Evolutionary conservation across 306 rosid genomes (phyloP), one percentile per base, ranked within the genome.

Genomic region (Lathyrus sativus): DNA sequence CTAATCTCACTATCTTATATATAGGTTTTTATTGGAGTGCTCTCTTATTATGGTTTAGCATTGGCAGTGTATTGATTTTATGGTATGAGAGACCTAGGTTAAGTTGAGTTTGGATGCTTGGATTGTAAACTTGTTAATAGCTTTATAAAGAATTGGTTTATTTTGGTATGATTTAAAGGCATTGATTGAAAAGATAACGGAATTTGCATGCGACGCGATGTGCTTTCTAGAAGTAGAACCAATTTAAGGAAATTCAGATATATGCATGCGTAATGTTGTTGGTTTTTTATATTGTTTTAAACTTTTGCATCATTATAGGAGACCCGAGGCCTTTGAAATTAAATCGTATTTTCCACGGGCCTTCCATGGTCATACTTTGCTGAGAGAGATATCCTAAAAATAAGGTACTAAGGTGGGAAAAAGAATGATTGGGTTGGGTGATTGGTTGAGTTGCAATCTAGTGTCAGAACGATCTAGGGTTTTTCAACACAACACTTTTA

Each of bases 121-220:
- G 63, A 48, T 49, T 74, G 67, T 38, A 17, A 38, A 37, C 29
- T 64, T n/a, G 2, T 46, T 7, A 54, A 29, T 70, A 60, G 39
- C 14, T 3, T 56, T 53, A 58, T 46, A 37, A 37, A 44, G 62
- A 26, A 38, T 24, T 12, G 6, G 28, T 26, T 48, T 35, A 3
- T 48, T 49, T 46, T 58, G 42, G 11, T 26, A 11, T 59, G 61
- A 37, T 26, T 67, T 31, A 48, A 41, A 39, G 46, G 22, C 9
- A 65, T 33, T 45, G 42, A 55, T 65, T 57, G 17, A 45, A 74
- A 45, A 12, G 33, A 38, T 18, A 31, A 55, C 19, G 48, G 10
- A 22, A 12, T 44, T 65, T 28, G 53, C 43, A 43, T 17, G 4
- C 22, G 13, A 35, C 4, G 8, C 11, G 33, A 8, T 2, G 39